Percentiles rank a stretch among this genome's conserved stretches.
Conservation (phyloP, 192 early-diverging fungal species). For the Entomortierella chlamydospora region DNA sequence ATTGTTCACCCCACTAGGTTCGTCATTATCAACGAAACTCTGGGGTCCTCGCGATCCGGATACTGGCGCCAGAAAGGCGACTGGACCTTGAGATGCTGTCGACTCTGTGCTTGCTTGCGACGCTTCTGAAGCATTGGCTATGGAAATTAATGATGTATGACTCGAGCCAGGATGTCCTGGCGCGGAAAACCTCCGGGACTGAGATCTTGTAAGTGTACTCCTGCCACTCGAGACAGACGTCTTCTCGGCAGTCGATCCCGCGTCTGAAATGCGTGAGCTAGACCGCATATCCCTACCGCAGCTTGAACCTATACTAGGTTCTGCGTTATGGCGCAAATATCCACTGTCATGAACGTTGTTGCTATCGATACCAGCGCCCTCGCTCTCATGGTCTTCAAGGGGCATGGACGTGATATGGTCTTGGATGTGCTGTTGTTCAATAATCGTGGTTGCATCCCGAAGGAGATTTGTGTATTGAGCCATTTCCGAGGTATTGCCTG, state of each 20-base stretch:
- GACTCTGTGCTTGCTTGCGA: not conserved
- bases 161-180: constrained; percentile 15
- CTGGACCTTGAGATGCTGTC: not conserved
- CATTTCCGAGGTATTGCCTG: constrained; percentile 1
- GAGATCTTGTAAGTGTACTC: constrained; percentile 14
- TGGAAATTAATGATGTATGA: constrained; percentile 7
- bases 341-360: not conserved
- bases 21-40: not conserved
- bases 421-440: constrained; percentile 23
- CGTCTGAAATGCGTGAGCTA: not conserved
- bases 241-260: not conserved
- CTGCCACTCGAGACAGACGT: constrained; percentile 5
- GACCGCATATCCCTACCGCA: not conserved
- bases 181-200: constrained; percentile 31
- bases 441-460: constrained; percentile 31
- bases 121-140: not conserved
- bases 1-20: not conserved
- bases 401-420: not conserved
- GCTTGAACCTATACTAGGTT: too few relatives aligned
- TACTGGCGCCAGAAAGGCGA: not conserved
- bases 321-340: not conserved
- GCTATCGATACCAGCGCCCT: not conserved
- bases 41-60: not conserved
- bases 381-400: not conserved
- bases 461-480: constrained; percentile 31